These are phyloP conservation scores for Globisporangium nunn DNA, from an alignment of 352 stramenopile species.

Conservation along the genomic window DNA sequence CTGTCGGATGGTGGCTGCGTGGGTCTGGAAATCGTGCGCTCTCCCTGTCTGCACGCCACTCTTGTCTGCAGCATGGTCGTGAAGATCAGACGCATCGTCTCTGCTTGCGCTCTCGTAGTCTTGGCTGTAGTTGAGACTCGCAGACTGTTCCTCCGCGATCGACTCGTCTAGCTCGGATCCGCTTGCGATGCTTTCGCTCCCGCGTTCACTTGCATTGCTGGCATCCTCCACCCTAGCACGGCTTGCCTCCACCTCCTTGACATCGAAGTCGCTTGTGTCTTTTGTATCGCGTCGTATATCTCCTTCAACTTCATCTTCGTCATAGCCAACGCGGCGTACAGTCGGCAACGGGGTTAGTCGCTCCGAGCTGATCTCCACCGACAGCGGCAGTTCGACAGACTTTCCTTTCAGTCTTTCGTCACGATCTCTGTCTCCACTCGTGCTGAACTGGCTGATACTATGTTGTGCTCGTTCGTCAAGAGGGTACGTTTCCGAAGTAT, in stretches of 20 bases:
- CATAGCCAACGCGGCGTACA: not conserved
- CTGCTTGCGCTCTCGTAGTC: slow-evolving; percentile 22
- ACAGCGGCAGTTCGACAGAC: not conserved
- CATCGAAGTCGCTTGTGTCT: not conserved
- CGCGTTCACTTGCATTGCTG: slow-evolving; percentile 34
- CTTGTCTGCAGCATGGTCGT: not conserved
- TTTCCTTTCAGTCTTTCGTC: not conserved
- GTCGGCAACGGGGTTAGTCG: not conserved
- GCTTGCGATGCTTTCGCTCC: slow-evolving; percentile 48
- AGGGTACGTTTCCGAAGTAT: not conserved
- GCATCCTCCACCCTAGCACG: slow-evolving; percentile 31
- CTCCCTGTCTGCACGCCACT: not conserved
- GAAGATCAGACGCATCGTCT: slow-evolving; percentile 12
- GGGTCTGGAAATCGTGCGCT: not conserved
- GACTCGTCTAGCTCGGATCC: slow-evolving; percentile 55
- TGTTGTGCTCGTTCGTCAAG: not conserved
- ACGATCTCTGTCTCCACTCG: not conserved
- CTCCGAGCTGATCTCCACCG: not conserved
- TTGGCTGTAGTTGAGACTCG: slow-evolving; percentile 18
- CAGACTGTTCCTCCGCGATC: slow-evolving; percentile 23
- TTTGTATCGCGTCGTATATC: not conserved
- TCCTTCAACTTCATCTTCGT: not conserved
- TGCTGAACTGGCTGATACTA: not conserved
- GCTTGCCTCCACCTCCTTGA: slow-evolving; percentile 6
- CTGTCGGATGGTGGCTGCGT: not conserved